Evolutionary conservation across 2,329 filamentous ascomycete species (phyloP).

Genomic region (Myriosclerotinia curreyana): DNA sequence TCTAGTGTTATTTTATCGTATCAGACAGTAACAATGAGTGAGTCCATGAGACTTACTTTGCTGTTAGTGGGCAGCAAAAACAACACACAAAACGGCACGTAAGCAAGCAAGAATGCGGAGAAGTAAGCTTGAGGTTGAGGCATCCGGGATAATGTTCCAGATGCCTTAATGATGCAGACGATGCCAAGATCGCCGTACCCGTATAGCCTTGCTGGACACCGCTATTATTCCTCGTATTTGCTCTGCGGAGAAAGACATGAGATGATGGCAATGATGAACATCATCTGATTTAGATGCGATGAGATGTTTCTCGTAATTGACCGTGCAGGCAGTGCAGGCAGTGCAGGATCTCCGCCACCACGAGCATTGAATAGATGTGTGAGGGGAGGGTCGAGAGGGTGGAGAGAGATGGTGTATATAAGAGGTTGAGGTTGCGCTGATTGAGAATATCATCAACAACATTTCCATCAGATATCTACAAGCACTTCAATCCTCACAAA

Average conservation of each 20-base stretch:
- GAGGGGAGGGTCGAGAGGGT: not conserved
- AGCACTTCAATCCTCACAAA: not conserved
- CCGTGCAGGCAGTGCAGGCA: not conserved
- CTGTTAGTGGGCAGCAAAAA: no score
- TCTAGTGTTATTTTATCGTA: no score
- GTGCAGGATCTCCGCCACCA: slow-evolving; percentile 5
- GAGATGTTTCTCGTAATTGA: slow-evolving; percentile 3
- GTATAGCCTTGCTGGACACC: not conserved
- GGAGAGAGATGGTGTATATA: slow-evolving; percentile 9
- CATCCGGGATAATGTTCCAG: no score
- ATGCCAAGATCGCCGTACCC: no score
- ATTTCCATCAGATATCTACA: slow-evolving; percentile 6
- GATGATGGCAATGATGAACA: not conserved
- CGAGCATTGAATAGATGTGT: slow-evolving; percentile 7
- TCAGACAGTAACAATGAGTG: no score
- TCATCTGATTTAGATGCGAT: slow-evolving; percentile 1
- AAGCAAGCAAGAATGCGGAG: no score
- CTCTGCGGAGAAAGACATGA: not conserved
- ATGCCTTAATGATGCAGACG: no score
- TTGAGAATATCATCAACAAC: slow-evolving; percentile 1
- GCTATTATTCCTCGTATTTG: slow-evolving; percentile 2
- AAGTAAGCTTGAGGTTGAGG: no score
- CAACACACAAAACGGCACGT: no score
- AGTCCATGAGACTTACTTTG: no score
- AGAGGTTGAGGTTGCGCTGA: not conserved